Percentiles rank a stretch among this genome's conserved stretches.
Evolutionary conservation across 805 yeast genomes (phyloP).

Genomic region (Starmerella khaoyaiensis): DNA sequence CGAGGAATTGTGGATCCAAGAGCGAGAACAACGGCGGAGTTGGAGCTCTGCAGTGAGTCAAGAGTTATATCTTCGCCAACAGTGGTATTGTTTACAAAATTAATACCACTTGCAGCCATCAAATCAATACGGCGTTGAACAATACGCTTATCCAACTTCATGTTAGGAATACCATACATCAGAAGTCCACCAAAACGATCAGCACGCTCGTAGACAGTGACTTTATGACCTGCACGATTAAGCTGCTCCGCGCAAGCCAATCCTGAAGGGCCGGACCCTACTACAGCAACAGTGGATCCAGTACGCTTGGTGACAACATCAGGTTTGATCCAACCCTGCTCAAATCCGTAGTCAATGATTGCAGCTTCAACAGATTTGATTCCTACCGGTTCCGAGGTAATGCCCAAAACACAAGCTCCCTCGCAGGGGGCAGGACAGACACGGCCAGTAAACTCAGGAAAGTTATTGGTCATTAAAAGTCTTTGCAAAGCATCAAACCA

Average conservation of each 20-base stretch:
- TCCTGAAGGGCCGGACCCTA: constrained; percentile 98
- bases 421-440: constrained; percentile 99
- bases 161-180: constrained; percentile 99
- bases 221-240: constrained; percentile 88
- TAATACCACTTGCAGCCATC: constrained; percentile 79
- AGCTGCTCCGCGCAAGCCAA: constrained; percentile 94
- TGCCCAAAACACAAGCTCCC: constrained; percentile 90
- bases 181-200: constrained; percentile 94
- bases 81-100: constrained; percentile 60
- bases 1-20: constrained; percentile 96
- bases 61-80: constrained; percentile 74
- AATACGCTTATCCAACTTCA: constrained; percentile 88
- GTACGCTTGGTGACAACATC: constrained; percentile 66
- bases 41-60: constrained; percentile 46
- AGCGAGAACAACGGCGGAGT: constrained; percentile 80
- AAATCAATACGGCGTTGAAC: constrained; percentile 89
- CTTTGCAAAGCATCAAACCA: constrained; percentile 92
- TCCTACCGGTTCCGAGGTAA: constrained; percentile 90
- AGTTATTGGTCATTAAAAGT: constrained; percentile 88
- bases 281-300: constrained; percentile 69
- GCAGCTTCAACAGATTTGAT: constrained; percentile 93
- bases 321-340: constrained; percentile 92
- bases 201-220: constrained; percentile 83
- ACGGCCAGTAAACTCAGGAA: constrained; percentile 97
- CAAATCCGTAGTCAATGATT: constrained; percentile 90